These are phyloP conservation scores for Thozetella sp. DNA, from an alignment of 495 filamentous ascomycete species.

Conservation along the genomic window DNA sequence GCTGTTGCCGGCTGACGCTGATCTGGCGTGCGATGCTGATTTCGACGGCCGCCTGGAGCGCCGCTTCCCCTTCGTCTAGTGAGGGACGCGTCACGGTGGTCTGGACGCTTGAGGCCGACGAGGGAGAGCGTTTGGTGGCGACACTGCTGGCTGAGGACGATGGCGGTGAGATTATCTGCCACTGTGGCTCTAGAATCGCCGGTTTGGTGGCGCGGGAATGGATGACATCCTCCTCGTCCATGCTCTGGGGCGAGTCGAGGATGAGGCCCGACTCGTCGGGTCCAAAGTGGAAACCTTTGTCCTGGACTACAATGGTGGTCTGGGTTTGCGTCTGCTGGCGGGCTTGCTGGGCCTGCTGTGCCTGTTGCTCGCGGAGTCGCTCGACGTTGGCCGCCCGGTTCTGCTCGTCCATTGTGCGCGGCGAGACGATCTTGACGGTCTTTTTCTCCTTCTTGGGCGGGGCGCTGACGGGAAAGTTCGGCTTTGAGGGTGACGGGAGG, in stretches of 20 bases:
- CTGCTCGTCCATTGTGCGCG: conserved; percentile 27
- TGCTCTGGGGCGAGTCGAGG: conserved; percentile 46
- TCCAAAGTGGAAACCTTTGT: conserved; percentile 30
- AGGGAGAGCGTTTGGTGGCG: conserved; percentile 23
- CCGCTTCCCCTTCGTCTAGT: conserved; percentile 34
- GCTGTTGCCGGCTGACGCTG: conserved; percentile 57
- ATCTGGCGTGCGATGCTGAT: conserved; percentile 62
- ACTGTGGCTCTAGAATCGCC: conserved; percentile 45
- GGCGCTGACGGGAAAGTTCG: conserved; percentile 15
- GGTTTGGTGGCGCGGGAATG: conserved; percentile 13
- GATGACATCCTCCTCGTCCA: conserved; percentile 20
- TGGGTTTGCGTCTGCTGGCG: conserved; percentile 7
- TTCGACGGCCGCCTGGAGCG: conserved; percentile 49
- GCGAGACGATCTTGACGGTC: conserved; percentile 26
- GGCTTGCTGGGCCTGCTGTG: conserved; percentile 26
- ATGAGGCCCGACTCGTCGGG: conserved; percentile 44
- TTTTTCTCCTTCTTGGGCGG: conserved; percentile 20
- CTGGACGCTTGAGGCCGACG: conserved; percentile 26
- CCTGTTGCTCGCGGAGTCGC: conserved; percentile 24
- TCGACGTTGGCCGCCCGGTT: conserved; percentile 21
- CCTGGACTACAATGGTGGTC: not conserved
- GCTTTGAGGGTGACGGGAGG: conserved; percentile 42
- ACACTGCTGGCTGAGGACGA: conserved; percentile 27
- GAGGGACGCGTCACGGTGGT: conserved; percentile 23
- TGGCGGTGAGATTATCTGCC: conserved; percentile 50